Percentiles rank a stretch among this genome's conserved stretches.
Conservation (phyloP, 495 filamentous ascomycete species). For the Talaromyces liani region DNA sequence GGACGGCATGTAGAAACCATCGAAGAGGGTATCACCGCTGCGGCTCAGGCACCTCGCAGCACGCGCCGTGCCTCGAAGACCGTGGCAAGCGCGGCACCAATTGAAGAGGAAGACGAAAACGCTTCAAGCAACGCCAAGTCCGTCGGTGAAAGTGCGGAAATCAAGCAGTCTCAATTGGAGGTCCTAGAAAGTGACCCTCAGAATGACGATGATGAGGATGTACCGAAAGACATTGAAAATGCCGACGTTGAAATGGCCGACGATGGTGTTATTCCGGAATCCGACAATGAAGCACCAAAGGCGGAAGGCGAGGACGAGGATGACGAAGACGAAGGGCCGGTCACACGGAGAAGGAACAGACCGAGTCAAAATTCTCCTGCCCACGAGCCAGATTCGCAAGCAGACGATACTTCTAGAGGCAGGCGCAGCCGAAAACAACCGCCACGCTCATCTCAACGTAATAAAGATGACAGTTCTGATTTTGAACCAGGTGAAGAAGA, state of each 20-base stretch:
- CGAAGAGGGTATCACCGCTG: conserved; percentile 55
- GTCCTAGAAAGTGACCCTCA: conserved; percentile 36
- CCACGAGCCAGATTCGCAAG: conserved; percentile 20
- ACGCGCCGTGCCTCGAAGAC: conserved; percentile 45
- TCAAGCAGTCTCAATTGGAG: conserved; percentile 32
- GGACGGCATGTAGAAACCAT: conserved; percentile 62
- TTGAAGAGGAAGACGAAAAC: conserved; percentile 49
- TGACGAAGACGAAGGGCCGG: conserved; percentile 58
- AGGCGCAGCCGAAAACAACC: conserved; percentile 41
- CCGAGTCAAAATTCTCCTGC: conserved; percentile 31
- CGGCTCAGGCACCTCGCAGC: conserved; percentile 45
- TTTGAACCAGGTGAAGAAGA: conserved; percentile 71
- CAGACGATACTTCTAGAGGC: conserved; percentile 38
- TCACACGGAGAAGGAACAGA: conserved; percentile 43
- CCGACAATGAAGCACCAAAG: conserved; percentile 36
- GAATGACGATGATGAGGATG: conserved; percentile 28
- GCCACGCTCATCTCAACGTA: conserved; percentile 43
- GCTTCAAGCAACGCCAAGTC: conserved; percentile 12
- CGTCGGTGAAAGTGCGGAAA: conserved; percentile 22
- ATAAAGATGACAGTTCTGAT: conserved; percentile 70
- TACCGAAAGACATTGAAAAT: conserved; percentile 20
- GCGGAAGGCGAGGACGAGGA: conserved; percentile 43
- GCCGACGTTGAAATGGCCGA: conserved; percentile 39
- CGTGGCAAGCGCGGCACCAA: conserved; percentile 43
- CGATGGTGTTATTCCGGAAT: conserved; percentile 44